Conservation (phyloP, 768 basidiomycete genomes). For the Russula brevipes region DNA sequence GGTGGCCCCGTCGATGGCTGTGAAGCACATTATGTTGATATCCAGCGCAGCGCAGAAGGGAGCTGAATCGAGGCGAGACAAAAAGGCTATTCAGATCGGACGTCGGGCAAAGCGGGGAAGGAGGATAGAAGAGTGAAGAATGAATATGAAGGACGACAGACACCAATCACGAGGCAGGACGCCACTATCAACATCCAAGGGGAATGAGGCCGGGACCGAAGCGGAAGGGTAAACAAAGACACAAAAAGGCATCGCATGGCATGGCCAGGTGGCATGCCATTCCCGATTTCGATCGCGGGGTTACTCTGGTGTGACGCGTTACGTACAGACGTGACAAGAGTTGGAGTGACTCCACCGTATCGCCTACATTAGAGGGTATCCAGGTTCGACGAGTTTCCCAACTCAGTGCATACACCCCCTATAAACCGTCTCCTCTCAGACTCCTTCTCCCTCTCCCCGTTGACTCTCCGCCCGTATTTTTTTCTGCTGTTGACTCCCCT, state of each 20-base stretch:
- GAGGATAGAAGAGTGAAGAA: too few species aligned
- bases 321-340: constrained; percentile 29
- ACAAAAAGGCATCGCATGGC: constrained; percentile 7
- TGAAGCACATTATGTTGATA: background rate
- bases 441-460: background rate
- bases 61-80: background rate
- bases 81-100: background rate
- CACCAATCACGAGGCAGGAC: constrained; percentile 6
- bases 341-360: constrained; percentile 31
- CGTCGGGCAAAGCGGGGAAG: too few species aligned
- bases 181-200: constrained; percentile 21
- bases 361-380: constrained; percentile 18
- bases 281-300: constrained; percentile 21
- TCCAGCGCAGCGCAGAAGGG: too few species aligned
- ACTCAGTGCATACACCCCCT: constrained; percentile 19
- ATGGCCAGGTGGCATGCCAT: background rate
- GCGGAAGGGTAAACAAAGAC: background rate
- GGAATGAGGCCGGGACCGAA: constrained; percentile 15
- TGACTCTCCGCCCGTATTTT: constrained; percentile 11
- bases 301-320: constrained; percentile 6
- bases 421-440: constrained; percentile 13
- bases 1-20: background rate
- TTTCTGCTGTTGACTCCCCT: constrained; percentile 8
- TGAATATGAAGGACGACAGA: too few species aligned
- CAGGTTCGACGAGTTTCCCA: constrained; percentile 22